Evolutionary conservation across 2,329 filamentous ascomycete species (phyloP).

Genomic region (Tolypocladium inflatum): DNA sequence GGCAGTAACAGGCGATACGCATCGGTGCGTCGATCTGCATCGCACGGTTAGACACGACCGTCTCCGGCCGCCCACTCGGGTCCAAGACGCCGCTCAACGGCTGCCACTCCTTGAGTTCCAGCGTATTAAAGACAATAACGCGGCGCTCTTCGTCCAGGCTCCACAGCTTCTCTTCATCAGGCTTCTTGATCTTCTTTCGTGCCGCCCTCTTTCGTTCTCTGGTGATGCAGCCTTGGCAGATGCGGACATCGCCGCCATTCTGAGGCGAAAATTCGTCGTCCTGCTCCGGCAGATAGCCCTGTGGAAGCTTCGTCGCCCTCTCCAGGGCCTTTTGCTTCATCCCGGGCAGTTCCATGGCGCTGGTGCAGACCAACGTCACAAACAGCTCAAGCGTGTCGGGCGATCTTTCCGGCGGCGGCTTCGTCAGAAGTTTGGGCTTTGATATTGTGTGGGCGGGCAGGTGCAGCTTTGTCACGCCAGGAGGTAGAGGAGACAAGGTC

Average conservation of each 20-base stretch:
- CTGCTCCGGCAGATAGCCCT: slow-evolving; percentile 22
- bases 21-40: slow-evolving; percentile 81
- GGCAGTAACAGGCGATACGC: slow-evolving; percentile 95
- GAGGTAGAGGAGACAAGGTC: slow-evolving; percentile 65
- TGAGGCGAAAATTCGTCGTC: slow-evolving; percentile 61
- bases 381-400: slow-evolving; percentile 71
- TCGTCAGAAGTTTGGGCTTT: slow-evolving; percentile 83
- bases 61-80: slow-evolving; percentile 31
- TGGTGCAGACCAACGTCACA: slow-evolving; percentile 81
- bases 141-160: slow-evolving; percentile 68
- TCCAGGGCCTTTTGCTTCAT: slow-evolving; percentile 59
- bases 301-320: slow-evolving; percentile 33
- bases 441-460: slow-evolving; percentile 86
- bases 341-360: slow-evolving; percentile 70
- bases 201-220: slow-evolving; percentile 85
- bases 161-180: slow-evolving; percentile 86
- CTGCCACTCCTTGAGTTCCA: slow-evolving; percentile 78
- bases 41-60: slow-evolving; percentile 44
- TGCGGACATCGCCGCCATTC: slow-evolving; percentile 88
- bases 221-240: slow-evolving; percentile 84
- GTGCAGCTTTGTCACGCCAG: slow-evolving; percentile 69
- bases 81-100: slow-evolving; percentile 43
- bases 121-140: slow-evolving; percentile 86
- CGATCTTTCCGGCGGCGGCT: slow-evolving; percentile 53
- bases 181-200: slow-evolving; percentile 87